Conservation (phyloP, 2,329 filamentous ascomycete species). For the Xylariaceae sp. region DNA sequence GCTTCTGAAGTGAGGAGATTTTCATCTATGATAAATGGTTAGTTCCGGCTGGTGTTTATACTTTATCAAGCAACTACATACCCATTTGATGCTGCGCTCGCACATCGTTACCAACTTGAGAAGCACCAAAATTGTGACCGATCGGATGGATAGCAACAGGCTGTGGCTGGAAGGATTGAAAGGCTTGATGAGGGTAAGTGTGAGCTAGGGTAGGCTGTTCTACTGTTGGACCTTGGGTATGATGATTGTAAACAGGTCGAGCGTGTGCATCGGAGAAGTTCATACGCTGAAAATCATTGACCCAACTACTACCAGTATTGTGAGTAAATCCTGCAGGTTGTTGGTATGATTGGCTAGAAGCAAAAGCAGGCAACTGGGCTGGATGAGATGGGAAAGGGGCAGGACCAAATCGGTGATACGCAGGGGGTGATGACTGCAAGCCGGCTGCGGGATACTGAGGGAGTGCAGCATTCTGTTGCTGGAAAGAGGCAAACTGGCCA, state of each 20-base stretch:
- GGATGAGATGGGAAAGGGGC: not conserved
- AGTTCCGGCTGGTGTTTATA: not conserved
- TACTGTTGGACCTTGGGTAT: not conserved
- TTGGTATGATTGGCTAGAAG: not conserved
- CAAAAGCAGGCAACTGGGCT: not conserved
- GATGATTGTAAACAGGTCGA: not conserved
- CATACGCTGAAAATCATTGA: constrained; percentile 54
- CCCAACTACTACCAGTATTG: constrained; percentile 39
- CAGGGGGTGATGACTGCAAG: not conserved
- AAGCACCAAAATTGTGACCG: constrained; percentile 11
- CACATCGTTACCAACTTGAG: not conserved
- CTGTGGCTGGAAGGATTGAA: constrained; percentile 1
- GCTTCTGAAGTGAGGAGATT: not conserved
- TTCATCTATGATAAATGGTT: constrained; percentile 1
- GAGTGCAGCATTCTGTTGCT: constrained; percentile 22
- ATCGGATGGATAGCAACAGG: constrained; percentile 56
- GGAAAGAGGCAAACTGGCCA: constrained; percentile 29
- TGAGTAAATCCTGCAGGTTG: not conserved
- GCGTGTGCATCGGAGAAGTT: constrained; percentile 39
- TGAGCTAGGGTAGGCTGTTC: not conserved
- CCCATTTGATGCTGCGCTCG: not conserved
- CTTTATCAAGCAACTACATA: not conserved
- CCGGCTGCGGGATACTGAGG: constrained; percentile 2
- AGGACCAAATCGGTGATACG: not conserved
- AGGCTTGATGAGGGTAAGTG: not conserved